These are phyloP conservation scores for Aspergillus intermedius DNA, from an alignment of 2,329 filamentous ascomycete species.

Conservation along the genomic window DNA sequence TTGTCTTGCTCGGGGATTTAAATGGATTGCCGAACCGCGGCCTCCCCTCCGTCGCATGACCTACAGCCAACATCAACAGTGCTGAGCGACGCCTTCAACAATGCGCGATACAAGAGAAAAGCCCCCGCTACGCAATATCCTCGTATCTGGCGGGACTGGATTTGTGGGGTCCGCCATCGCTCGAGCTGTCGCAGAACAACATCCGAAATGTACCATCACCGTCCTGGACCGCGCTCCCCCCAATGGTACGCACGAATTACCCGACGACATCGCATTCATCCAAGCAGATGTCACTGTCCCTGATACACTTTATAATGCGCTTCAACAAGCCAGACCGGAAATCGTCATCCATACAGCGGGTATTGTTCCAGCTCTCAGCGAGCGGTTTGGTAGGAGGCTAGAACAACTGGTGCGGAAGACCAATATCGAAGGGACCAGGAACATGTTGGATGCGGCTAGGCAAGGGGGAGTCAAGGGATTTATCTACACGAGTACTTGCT, in stretches of 20 bases:
- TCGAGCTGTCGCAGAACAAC: slow-evolving; percentile 30
- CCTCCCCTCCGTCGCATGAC: background rate
- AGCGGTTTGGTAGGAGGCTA: slow-evolving; percentile 30
- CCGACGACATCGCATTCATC: slow-evolving; percentile 18
- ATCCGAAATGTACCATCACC: slow-evolving; percentile 30
- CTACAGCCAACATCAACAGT: background rate
- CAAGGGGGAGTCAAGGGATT: slow-evolving; percentile 42
- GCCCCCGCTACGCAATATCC: slow-evolving; percentile 17
- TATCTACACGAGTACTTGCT: slow-evolving; percentile 53
- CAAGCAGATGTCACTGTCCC: slow-evolving; percentile 29
- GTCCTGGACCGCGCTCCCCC: slow-evolving; percentile 31
- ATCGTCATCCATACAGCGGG: slow-evolving; percentile 51
- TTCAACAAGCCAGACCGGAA: slow-evolving; percentile 39
- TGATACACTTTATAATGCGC: slow-evolving; percentile 21
- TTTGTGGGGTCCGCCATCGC: slow-evolving; percentile 36
- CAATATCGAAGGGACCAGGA: slow-evolving; percentile 51
- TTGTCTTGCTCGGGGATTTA: no score
- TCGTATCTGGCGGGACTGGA: slow-evolving; percentile 35
- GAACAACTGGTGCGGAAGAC: slow-evolving; percentile 40
- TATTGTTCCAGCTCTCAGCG: slow-evolving; percentile 34
- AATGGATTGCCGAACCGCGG: no score
- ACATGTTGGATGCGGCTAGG: slow-evolving; percentile 45
- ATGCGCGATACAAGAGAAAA: slow-evolving; percentile 7
- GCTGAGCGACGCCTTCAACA: background rate
- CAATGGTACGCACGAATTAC: slow-evolving; percentile 21